Base-by-base conservation (phyloP, 2,329 filamentous ascomycete genomes). In the Pseudocercospora pini-densiflorae region DNA sequence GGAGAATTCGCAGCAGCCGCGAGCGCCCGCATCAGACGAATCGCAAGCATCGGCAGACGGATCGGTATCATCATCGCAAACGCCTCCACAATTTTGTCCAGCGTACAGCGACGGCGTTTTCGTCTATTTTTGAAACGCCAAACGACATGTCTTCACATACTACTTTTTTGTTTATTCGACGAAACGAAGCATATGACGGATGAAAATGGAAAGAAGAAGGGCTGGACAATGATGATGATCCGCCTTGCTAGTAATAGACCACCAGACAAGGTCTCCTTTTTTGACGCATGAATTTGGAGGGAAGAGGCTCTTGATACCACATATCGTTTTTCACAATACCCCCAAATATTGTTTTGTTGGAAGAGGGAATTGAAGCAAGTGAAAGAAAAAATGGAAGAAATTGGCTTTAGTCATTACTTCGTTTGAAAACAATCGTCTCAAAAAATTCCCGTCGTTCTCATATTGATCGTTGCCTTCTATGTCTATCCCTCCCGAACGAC, bases 101-200 rank as follows among this genome's bases (percentile, higher is more conserved):
- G 40, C 40, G 55, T 61, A 60, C 51, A 59, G 63, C 63, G 63
- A 65, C 24, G 63, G 63, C 63, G 54, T 65, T 65, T 62, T 43
- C 16, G 21, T 29, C 10, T 36, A n/a, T 8, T 43, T 57, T 62
- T 33, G 60, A 40, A 10, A 24, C 23, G 14, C 53, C 55, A 9
- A 9, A 24, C 31, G 24, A 47, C 51, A 47, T 49, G 36, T 64
- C 29, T 59, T 58, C 55, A n/a, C 55, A 36, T 19, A 36, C 14
- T 43, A 23, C 33, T 5, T 19, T 19, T 58, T 36, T 36, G 55
- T 58, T 36, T 58, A 55, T 24, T 51, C 19, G 19, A 40, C 12
- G 31, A 8, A 12, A 57, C 31, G 54, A 58, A 40, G 54, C 54
- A 57, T 57, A 33, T 58, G 55, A 58, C 55, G 55, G 10, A 24